Evolutionary conservation across 1,284 basidiomycete species (phyloP).

Genomic region (Cryptococcus jaspeensis): DNA sequence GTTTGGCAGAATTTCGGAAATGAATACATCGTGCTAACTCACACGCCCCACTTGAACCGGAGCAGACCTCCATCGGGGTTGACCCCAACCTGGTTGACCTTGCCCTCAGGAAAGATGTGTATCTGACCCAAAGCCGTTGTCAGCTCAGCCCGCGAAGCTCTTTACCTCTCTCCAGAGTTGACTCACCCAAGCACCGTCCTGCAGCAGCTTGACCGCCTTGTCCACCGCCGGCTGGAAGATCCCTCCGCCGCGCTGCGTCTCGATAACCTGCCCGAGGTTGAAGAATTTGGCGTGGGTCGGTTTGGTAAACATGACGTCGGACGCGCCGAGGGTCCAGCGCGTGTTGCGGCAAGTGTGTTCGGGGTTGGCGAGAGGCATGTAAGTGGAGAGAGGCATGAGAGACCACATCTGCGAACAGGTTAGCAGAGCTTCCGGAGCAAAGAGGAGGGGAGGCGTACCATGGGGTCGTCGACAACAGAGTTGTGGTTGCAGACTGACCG

Average conservation of each 20-base stretch:
- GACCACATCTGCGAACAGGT: slow-evolving; percentile 79
- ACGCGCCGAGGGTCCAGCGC: slow-evolving; percentile 59
- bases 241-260: slow-evolving; percentile 85
- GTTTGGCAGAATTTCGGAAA: background rate
- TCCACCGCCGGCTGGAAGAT: slow-evolving; percentile 88
- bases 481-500: slow-evolving; percentile 82
- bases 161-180: background rate
- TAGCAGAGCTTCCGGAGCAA: background rate
- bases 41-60: slow-evolving; percentile 97
- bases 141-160: too few species aligned
- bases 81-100: slow-evolving; percentile 71
- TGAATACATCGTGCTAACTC: slow-evolving; percentile 51
- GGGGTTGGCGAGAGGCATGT: slow-evolving; percentile 53
- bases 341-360: slow-evolving; percentile 38
- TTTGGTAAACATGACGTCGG: slow-evolving; percentile 95
- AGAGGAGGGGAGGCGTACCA: slow-evolving; percentile 25
- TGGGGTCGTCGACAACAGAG: slow-evolving; percentile 61
- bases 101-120: slow-evolving; percentile 92
- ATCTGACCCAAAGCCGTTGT: slow-evolving; percentile 57
- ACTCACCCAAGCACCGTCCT: slow-evolving; percentile 80
- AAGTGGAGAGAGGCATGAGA: slow-evolving; percentile 65
- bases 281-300: slow-evolving; percentile 82
- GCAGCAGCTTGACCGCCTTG: slow-evolving; percentile 71
- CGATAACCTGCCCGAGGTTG: slow-evolving; percentile 83
- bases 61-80: slow-evolving; percentile 62